phyloP scores from a whole-genome alignment of 257 asterid species.

The Ajuga chamaepitys region DNA sequence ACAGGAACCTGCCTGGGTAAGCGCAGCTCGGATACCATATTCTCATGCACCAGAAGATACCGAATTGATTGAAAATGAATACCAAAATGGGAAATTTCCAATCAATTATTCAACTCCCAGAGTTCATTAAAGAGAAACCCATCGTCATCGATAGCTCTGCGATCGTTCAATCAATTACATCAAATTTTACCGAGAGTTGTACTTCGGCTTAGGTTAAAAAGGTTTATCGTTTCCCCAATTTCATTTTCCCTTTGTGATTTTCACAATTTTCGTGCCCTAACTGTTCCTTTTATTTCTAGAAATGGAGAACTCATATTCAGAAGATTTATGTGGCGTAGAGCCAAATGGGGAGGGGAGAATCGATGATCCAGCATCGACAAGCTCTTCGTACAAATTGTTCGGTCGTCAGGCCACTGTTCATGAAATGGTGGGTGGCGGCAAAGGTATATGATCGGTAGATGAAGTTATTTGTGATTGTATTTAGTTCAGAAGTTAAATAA shows the following conservation, averaged over 20 bases:
- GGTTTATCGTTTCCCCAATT: neutral
- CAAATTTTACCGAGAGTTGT: no score
- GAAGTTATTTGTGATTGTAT: neutral
- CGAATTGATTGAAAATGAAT: no score
- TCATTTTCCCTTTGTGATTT: neutral
- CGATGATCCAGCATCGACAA: slow-evolving; percentile 34
- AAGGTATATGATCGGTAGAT: slow-evolving; percentile 33
- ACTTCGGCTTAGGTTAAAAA: neutral
- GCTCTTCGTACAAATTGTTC: slow-evolving; percentile 48
- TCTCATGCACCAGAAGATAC: no score
- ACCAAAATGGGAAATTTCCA: no score
- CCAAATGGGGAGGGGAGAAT: slow-evolving; percentile 43
- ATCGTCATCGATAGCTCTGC: no score
- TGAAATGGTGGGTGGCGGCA: slow-evolving; percentile 76
- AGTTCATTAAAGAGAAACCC: no score
- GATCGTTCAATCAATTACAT: no score
- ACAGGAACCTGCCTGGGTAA: slow-evolving; percentile 94
- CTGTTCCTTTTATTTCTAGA: neutral
- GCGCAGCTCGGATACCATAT: slow-evolving; percentile 66
- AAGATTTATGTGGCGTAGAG: slow-evolving; percentile 44
- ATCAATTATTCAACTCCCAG: no score
- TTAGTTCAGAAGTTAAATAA: neutral
- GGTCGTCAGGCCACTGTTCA: slow-evolving; percentile 53
- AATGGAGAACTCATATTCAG: slow-evolving; percentile 61
- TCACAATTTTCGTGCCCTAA: neutral